These are phyloP conservation scores for Eremomyces bilateralis DNA, from an alignment of 495 filamentous ascomycete species.

Conservation along the genomic window DNA sequence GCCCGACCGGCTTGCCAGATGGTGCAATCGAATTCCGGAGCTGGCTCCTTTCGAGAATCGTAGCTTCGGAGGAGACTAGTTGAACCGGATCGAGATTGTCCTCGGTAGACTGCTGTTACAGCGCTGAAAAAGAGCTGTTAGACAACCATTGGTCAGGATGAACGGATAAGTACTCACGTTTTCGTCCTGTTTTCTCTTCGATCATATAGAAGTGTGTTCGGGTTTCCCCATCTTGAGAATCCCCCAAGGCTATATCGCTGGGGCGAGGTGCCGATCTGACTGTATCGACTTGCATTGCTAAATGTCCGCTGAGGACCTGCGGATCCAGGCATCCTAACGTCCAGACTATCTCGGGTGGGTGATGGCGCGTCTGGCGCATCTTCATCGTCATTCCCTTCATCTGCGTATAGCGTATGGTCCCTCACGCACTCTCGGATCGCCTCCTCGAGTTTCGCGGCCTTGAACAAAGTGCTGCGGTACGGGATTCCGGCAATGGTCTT, in stretches of 20 bases:
- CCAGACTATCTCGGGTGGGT: too few relatives aligned
- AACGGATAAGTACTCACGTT: conserved; percentile 39
- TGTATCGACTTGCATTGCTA: conserved; percentile 41
- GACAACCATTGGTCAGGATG: conserved; percentile 1
- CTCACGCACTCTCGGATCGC: conserved; percentile 78
- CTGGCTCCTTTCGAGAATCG: conserved; percentile 75
- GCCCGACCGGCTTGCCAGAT: conserved; percentile 94
- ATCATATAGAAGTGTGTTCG: conserved; percentile 57
- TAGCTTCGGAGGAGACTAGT: conserved; percentile 73
- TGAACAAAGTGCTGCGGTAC: conserved; percentile 82
- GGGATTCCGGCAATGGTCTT: conserved; percentile 93
- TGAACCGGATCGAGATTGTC: conserved; percentile 38
- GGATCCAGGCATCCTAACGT: too few relatives aligned
- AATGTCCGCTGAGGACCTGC: conserved; percentile 11
- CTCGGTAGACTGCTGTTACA: conserved; percentile 81
- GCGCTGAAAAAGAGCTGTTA: conserved; percentile 36
- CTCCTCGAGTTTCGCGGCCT: conserved; percentile 84
- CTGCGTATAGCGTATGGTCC: conserved; percentile 61
- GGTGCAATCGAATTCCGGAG: conserved; percentile 71
- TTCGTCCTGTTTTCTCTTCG: conserved; percentile 69
- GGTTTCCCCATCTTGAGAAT: conserved; percentile 28
- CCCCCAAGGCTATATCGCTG: conserved; percentile 16
- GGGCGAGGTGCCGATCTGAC: conserved; percentile 19
- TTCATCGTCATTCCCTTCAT: conserved; percentile 44
- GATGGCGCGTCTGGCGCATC: conserved; percentile 5